Evolutionary conservation across 805 yeast genomes (phyloP).

Genomic region (Grigorovia transvaalensis): DNA sequence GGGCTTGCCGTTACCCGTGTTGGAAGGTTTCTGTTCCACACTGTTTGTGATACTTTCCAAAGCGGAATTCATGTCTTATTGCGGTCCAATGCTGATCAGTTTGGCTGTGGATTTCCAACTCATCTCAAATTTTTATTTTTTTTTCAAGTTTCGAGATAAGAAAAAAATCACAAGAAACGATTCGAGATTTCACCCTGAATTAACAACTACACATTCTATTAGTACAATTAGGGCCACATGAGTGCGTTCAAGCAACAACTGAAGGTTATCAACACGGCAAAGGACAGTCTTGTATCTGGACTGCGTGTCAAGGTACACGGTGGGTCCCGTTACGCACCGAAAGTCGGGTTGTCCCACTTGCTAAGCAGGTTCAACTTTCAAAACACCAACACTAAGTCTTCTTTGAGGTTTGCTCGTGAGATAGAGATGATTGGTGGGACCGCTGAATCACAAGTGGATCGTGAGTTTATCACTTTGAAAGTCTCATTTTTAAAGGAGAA

Average conservation of each 20-base stretch:
- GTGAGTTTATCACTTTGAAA: slow-evolving; percentile 74
- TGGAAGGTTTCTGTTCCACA: slow-evolving; percentile 1
- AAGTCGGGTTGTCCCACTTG: slow-evolving; percentile 79
- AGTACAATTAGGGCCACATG: background rate
- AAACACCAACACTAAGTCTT: slow-evolving; percentile 74
- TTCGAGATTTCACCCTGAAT: background rate
- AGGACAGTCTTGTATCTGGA: slow-evolving; percentile 40
- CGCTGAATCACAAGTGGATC: slow-evolving; percentile 57
- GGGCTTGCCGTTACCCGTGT: background rate
- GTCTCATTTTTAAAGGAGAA: slow-evolving; percentile 79
- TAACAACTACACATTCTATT: background rate
- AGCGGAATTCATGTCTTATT: background rate
- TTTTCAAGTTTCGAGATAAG: background rate
- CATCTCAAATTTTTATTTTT: background rate
- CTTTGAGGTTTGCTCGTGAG: slow-evolving; percentile 88
- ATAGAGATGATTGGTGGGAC: slow-evolving; percentile 86
- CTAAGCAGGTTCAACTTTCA: slow-evolving; percentile 76
- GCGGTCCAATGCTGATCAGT: background rate
- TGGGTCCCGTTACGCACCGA: slow-evolving; percentile 64
- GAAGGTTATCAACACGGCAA: slow-evolving; percentile 12
- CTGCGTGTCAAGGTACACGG: slow-evolving; percentile 75
- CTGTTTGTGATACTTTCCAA: slow-evolving; percentile 2
- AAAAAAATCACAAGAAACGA: background rate
- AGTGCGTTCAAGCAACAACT: background rate
- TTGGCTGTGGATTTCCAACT: background rate